Percentiles rank a stretch among this genome's conserved stretches.
phyloP scores from a whole-genome alignment of 2,329 filamentous ascomycete genomes.

The Penicillium palitans region DNA sequence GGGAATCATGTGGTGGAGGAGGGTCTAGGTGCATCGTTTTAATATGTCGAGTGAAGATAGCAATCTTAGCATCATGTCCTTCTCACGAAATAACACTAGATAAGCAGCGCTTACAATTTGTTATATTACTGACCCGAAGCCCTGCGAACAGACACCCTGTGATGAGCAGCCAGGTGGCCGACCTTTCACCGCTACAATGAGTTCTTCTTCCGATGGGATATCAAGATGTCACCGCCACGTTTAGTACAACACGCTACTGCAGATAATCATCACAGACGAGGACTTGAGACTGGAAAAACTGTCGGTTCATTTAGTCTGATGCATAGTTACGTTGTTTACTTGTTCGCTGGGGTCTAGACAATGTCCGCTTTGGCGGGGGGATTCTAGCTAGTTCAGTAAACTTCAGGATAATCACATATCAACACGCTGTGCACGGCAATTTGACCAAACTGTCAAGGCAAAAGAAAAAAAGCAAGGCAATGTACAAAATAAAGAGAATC shows the following conservation, averaged over 20 bases:
- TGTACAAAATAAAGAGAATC: background rate
- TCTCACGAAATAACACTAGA: background rate
- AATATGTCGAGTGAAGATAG: background rate
- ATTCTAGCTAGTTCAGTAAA: background rate
- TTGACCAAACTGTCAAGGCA: conserved; percentile 1
- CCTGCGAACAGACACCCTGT: background rate
- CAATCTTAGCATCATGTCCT: background rate
- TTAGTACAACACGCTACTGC: conserved; percentile 24
- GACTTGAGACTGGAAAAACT: background rate
- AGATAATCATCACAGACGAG: conserved; percentile 15
- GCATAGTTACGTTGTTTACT: conserved; percentile 1
- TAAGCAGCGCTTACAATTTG: background rate
- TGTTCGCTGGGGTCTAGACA: conserved; percentile 3
- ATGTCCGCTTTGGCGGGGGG: background rate
- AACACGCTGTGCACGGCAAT: conserved; percentile 1
- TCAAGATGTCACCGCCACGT: conserved; percentile 28
- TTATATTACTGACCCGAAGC: background rate
- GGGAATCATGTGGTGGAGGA: background rate
- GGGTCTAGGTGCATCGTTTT: background rate
- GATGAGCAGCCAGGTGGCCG: conserved; percentile 10
- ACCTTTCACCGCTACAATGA: conserved; percentile 27
- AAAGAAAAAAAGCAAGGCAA: background rate
- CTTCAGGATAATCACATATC: conserved; percentile 1
- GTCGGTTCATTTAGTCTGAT: conserved; percentile 1
- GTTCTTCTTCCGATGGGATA: conserved; percentile 5